Evolutionary conservation across 2,329 filamentous ascomycete species (phyloP).

Genomic region (Aureobasidium sp.): DNA sequence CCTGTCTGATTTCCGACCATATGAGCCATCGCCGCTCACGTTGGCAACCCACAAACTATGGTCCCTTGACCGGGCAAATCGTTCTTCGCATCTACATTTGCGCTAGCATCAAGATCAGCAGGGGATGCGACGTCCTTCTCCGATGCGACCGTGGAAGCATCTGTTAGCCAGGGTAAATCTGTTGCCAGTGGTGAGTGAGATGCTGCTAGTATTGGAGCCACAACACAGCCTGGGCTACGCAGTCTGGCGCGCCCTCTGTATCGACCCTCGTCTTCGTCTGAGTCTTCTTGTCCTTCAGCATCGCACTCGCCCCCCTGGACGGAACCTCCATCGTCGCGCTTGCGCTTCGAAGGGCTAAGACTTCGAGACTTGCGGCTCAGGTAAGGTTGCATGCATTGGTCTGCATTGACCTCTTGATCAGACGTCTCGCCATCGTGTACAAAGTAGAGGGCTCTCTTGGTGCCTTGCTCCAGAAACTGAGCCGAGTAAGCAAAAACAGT

Average conservation of each 20-base stretch:
- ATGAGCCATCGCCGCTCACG: background rate
- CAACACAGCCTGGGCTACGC: background rate
- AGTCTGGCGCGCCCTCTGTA: background rate
- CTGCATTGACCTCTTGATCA: background rate
- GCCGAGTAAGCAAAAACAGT: conserved; percentile 2
- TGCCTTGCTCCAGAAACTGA: background rate
- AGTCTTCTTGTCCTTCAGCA: background rate
- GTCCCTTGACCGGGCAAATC: background rate
- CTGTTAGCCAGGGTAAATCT: background rate
- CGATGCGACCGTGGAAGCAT: background rate
- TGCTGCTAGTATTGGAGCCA: background rate
- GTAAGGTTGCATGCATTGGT: background rate
- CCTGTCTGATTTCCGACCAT: background rate
- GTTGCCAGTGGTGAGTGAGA: background rate
- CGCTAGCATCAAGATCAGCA: background rate
- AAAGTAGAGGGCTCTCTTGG: background rate
- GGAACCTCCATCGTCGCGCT: background rate
- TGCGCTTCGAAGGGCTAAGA: background rate
- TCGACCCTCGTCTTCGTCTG: background rate
- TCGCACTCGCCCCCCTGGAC: background rate
- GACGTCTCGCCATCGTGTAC: background rate
- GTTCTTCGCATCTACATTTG: background rate
- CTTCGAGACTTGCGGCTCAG: background rate
- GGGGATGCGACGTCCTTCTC: background rate
- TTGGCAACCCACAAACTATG: background rate